Percentiles rank a stretch among this genome's conserved stretches.
phyloP scores from a whole-genome alignment of 768 basidiomycete genomes.

The Pleurotus tuoliensis region DNA sequence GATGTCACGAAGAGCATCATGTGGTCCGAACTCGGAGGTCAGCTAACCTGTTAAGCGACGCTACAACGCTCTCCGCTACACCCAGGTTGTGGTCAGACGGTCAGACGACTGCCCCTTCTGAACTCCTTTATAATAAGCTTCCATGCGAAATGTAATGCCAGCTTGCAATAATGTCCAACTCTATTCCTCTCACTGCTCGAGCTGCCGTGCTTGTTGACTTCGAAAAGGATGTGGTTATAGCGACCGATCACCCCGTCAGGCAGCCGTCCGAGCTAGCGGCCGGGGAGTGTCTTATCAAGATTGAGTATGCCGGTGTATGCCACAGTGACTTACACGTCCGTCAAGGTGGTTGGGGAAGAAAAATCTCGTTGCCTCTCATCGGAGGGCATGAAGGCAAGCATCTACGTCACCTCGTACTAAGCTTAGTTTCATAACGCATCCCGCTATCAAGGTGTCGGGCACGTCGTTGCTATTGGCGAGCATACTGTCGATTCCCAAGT shows the following conservation, averaged over 20 bases:
- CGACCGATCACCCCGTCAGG: slow-evolving; percentile 47
- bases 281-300: slow-evolving; percentile 67
- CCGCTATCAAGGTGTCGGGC: slow-evolving; percentile 45
- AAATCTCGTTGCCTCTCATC: slow-evolving; percentile 48
- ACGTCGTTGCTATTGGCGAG: slow-evolving; percentile 71
- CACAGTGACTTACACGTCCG: slow-evolving; percentile 74
- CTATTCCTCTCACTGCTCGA: slow-evolving; percentile 32
- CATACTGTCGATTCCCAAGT: slow-evolving; percentile 44
- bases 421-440: neutral
- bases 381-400: slow-evolving; percentile 65
- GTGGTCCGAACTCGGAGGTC: neutral
- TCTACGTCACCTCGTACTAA: neutral
- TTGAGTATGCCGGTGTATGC: slow-evolving; percentile 62
- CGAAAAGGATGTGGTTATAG: slow-evolving; percentile 26
- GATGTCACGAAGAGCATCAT: neutral
- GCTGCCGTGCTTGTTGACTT: slow-evolving; percentile 32
- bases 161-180: neutral
- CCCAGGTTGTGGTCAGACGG: neutral
- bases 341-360: slow-evolving; percentile 62
- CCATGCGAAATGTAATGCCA: neutral
- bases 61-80: neutral
- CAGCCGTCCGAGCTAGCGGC: slow-evolving; percentile 53
- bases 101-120: neutral
- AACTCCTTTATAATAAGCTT: neutral
- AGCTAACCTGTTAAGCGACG: no score